A percentile compares a stretch with the other conserved stretches of the same genome.
Evolutionary conservation across 495 filamentous ascomycete species (phyloP).

Genomic region (Xylaria telfairii): DNA sequence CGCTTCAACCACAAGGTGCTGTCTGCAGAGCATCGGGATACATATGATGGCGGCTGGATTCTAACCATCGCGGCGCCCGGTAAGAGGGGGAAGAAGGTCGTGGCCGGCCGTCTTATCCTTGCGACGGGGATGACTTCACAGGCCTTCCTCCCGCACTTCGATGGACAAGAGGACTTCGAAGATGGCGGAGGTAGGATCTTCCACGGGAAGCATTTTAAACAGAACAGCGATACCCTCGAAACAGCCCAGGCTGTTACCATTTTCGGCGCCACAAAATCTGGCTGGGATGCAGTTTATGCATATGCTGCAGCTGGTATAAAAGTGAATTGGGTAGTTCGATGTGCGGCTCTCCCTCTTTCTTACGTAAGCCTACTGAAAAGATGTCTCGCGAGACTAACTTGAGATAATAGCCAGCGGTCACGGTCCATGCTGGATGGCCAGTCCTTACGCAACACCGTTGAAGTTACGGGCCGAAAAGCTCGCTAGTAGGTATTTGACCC

Average conservation of each 20-base stretch:
- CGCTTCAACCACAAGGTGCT: conserved; percentile 60
- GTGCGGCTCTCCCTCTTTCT: conserved; percentile 30
- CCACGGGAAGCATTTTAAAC: conserved; percentile 63
- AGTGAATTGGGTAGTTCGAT: conserved; percentile 78
- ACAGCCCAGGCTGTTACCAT: conserved; percentile 59
- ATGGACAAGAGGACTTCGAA: conserved; percentile 45
- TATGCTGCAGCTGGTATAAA: conserved; percentile 67
- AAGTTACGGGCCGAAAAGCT: conserved; percentile 54
- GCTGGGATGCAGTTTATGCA: conserved; percentile 76
- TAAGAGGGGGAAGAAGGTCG: conserved; percentile 28
- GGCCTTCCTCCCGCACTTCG: conserved; percentile 45
- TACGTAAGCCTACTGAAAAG: background rate
- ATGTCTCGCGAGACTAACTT: background rate
- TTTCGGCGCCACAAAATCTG: conserved; percentile 76
- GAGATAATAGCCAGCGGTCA: conserved; percentile 64
- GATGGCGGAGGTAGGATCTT: conserved; percentile 60
- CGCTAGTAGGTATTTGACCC: conserved; percentile 49
- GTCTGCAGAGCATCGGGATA: conserved; percentile 53
- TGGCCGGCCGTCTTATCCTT: conserved; percentile 42
- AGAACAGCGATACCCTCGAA: conserved; percentile 38
- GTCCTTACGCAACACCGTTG: conserved; percentile 54
- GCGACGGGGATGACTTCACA: conserved; percentile 48
- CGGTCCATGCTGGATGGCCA: conserved; percentile 75
- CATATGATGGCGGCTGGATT: conserved; percentile 46
- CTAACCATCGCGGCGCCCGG: conserved; percentile 36